Evolutionary conservation across 1,284 basidiomycete genomes (phyloP).

Genomic region (Microbotryomycetes sp.): DNA sequence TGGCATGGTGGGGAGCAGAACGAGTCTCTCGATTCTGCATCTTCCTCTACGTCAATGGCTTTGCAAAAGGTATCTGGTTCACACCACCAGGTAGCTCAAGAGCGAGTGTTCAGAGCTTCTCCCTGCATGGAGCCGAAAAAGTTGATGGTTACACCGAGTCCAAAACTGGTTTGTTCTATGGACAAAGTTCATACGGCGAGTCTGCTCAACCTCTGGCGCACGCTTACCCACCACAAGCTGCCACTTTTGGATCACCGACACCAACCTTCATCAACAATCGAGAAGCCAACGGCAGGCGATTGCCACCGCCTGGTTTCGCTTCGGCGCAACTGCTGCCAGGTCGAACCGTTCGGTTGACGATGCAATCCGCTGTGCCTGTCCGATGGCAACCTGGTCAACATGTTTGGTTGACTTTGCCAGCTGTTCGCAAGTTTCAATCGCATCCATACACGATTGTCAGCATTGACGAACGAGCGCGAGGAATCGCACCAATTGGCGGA

Average conservation of each 20-base stretch:
- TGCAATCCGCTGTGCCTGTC: slow-evolving; percentile 57
- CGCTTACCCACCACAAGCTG: neutral
- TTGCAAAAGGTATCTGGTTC: slow-evolving; percentile 40
- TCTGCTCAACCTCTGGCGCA: slow-evolving; percentile 6
- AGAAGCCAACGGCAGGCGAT: slow-evolving; percentile 1
- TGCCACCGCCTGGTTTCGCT: slow-evolving; percentile 61
- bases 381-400: slow-evolving; percentile 74
- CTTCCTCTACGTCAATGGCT: slow-evolving; percentile 58
- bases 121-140: slow-evolving; percentile 11
- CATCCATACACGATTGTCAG: slow-evolving; percentile 79
- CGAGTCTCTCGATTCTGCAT: slow-evolving; percentile 56
- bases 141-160: slow-evolving; percentile 8
- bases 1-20: slow-evolving; percentile 61
- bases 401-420: slow-evolving; percentile 66
- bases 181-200: slow-evolving; percentile 4
- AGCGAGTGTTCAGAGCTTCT: slow-evolving; percentile 4
- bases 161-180: neutral
- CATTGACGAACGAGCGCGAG: slow-evolving; percentile 51
- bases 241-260: neutral
- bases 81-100: neutral
- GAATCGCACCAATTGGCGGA: slow-evolving; percentile 24
- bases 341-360: slow-evolving; percentile 64
- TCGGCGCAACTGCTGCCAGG: slow-evolving; percentile 73
- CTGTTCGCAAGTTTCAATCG: slow-evolving; percentile 58
- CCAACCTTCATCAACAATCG: slow-evolving; percentile 1